Conservation (phyloP, 163 green algal genomes). For the Trebouxia gelatinosa region DNA sequence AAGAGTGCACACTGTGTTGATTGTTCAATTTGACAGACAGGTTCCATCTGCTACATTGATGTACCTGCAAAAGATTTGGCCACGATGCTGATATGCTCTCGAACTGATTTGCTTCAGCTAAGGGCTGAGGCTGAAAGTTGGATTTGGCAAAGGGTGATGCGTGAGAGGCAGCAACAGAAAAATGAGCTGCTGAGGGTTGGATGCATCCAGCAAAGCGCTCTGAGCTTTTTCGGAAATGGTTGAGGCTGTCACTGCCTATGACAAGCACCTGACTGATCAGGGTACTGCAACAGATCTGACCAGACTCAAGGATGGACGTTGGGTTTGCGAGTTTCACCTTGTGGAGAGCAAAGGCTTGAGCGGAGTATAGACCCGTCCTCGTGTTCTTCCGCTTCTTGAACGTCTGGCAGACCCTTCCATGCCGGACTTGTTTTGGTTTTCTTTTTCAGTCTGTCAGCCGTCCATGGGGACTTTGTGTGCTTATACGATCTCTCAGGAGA, state of each 20-base stretch:
- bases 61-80: slow-evolving; percentile 8
- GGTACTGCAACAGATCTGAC: too few relatives aligned
- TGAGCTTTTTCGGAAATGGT: too few relatives aligned
- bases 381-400: slow-evolving; percentile 4
- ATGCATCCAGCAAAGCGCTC: too few relatives aligned
- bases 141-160: too few relatives aligned
- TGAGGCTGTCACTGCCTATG: neutral
- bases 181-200: too few relatives aligned
- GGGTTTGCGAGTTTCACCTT: neutral
- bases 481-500: slow-evolving; percentile 17
- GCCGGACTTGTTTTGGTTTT: slow-evolving; percentile 28
- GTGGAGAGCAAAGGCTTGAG: neutral
- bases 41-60: neutral
- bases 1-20: too few relatives aligned
- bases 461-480: slow-evolving; percentile 24
- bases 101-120: neutral
- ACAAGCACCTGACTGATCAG: too few relatives aligned
- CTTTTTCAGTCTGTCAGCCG: slow-evolving; percentile 25
- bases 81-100: slow-evolving; percentile 9
- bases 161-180: too few relatives aligned
- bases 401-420: slow-evolving; percentile 25
- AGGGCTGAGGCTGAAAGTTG: neutral
- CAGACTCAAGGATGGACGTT: too few relatives aligned
- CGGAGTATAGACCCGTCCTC: neutral
- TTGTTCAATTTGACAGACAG: too few relatives aligned